phyloP scores from a whole-genome alignment of 345 rosid species.

The Brassica nigra region DNA sequence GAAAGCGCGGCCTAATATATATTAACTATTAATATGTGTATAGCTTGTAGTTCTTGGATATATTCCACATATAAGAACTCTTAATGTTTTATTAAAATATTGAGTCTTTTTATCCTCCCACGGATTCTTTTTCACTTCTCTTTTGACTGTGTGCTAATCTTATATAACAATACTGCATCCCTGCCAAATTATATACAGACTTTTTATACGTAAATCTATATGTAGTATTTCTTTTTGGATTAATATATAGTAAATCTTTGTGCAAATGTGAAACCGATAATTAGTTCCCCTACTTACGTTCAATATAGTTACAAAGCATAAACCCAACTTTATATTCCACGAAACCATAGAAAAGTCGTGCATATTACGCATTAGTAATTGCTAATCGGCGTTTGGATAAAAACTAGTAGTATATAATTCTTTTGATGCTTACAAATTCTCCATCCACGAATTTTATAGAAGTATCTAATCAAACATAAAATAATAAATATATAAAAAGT shows the following conservation, averaged over 20 bases:
- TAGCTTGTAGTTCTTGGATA: slow-evolving; percentile 37
- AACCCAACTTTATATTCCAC: slow-evolving; percentile 1
- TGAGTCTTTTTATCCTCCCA: slow-evolving; percentile 29
- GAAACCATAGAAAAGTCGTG: not conserved
- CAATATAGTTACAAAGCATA: slow-evolving; percentile 11
- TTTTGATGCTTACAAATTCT: not conserved
- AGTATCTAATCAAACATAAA: too few relatives aligned
- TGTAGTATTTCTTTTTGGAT: slow-evolving; percentile 1
- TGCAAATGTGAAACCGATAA: slow-evolving; percentile 28
- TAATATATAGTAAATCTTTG: not conserved
- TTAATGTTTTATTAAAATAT: not conserved
- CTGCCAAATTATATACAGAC: slow-evolving; percentile 5
- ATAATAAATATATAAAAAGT: too few relatives aligned
- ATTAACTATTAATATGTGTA: not conserved
- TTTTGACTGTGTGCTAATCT: slow-evolving; percentile 28
- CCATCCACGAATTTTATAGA: too few relatives aligned
- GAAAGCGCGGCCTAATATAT: slow-evolving; percentile 19
- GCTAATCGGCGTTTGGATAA: not conserved
- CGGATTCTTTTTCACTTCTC: slow-evolving; percentile 35
- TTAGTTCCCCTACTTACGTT: slow-evolving; percentile 7
- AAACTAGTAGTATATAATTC: not conserved
- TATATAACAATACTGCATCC: not conserved
- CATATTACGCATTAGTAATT: not conserved
- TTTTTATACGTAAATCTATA: not conserved
- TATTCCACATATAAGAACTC: slow-evolving; percentile 38